phyloP scores from a whole-genome alignment of 352 stramenopile genomes.

The Globisporangium barbulae region DNA sequence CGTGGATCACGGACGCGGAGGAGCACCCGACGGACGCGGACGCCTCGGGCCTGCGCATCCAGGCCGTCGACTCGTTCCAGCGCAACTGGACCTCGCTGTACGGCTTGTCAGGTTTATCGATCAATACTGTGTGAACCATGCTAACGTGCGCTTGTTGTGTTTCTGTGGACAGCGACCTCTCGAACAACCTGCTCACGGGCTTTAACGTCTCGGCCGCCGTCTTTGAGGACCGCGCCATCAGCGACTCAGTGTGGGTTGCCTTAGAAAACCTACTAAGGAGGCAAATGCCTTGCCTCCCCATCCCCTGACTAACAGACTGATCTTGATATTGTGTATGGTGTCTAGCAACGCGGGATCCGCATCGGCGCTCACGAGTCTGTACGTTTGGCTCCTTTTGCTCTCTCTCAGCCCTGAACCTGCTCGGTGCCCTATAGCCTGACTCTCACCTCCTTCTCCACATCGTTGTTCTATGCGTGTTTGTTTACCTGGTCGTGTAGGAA shows the following conservation, averaged over 20 bases:
- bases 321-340: neutral
- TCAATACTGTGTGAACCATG: neutral
- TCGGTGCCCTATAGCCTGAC: neutral
- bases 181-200: conserved; percentile 13
- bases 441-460: neutral
- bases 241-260: neutral
- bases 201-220: conserved; percentile 11
- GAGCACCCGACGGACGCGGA: neutral
- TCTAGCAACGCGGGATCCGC: neutral
- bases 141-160: neutral
- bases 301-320: neutral
- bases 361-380: conserved; percentile 4
- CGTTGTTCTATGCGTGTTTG: neutral
- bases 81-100: conserved; percentile 8
- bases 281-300: neutral
- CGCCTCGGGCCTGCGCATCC: conserved; percentile 7
- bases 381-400: neutral
- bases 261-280: neutral
- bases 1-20: neutral
- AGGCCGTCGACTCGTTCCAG: conserved; percentile 4
- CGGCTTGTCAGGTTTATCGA: neutral
- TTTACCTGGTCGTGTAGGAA: neutral
- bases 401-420: neutral
- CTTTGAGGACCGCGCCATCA: neutral
- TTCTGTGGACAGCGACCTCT: conserved; percentile 11